Percentiles rank a stretch among this genome's conserved stretches.
Evolutionary conservation across 345 rosid species (phyloP).

Genomic region (Boechera retrofracta): DNA sequence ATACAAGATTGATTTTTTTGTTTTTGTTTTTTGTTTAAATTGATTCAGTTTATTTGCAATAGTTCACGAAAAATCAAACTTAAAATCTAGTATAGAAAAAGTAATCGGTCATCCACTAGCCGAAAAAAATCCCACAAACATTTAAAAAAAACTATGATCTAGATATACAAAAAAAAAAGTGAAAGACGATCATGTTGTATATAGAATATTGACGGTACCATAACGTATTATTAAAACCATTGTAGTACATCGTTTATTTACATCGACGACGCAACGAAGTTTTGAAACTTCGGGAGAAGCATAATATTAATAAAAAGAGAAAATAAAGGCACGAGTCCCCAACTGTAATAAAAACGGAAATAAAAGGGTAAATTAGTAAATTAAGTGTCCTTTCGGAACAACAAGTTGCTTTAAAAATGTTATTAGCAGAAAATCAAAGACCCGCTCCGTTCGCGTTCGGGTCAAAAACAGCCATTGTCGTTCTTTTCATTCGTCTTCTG

Average conservation of each 20-base stretch:
- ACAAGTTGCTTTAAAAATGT: conserved; percentile 48
- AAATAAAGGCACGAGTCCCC: conserved; percentile 42
- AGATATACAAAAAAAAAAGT: not conserved
- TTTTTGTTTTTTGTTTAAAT: not conserved
- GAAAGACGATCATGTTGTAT: not conserved
- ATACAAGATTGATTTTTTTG: not conserved
- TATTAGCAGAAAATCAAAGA: conserved; percentile 7
- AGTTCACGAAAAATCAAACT: not conserved
- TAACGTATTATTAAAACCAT: not conserved
- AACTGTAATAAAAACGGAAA: conserved; percentile 36
- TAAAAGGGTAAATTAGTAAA: conserved; percentile 36
- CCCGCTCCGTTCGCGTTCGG: conserved; percentile 46
- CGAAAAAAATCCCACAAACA: not conserved
- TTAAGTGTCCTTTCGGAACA: conserved; percentile 29
- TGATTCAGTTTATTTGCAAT: not conserved
- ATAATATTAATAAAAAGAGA: not conserved
- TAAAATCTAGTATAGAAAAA: not conserved
- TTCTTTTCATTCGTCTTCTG: conserved; percentile 31
- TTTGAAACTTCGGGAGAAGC: conserved; percentile 40
- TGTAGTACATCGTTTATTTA: conserved; percentile 1
- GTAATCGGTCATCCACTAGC: not conserved
- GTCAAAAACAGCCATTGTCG: conserved; percentile 48
- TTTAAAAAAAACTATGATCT: too few relatives aligned
- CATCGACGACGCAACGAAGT: conserved; percentile 40
- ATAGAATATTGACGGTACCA: not conserved